Conservation (phyloP, 169 alveolate species). For the Plasmodium inui region DNA sequence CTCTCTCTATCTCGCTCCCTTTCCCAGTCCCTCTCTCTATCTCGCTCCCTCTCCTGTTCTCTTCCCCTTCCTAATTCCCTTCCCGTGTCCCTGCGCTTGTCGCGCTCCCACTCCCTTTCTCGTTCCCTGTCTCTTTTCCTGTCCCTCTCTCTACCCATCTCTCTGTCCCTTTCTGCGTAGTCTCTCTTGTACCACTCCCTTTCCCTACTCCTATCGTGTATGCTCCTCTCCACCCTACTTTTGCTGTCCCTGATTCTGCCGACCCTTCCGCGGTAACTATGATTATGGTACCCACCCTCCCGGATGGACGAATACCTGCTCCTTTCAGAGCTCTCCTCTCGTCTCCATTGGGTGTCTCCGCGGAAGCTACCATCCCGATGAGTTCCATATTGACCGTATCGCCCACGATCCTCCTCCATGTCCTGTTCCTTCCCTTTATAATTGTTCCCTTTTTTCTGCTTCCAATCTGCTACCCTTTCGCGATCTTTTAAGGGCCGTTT, state of each 20-base stretch:
- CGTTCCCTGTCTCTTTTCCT: background rate
- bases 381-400: background rate
- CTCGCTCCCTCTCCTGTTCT: background rate
- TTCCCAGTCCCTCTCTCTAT: background rate
- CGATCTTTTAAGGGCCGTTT: background rate
- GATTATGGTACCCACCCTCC: background rate
- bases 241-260: background rate
- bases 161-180: background rate
- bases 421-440: slow-evolving; percentile 11
- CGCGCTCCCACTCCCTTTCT: background rate
- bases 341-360: background rate
- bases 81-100: background rate
- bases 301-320: background rate
- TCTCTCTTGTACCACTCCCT: background rate
- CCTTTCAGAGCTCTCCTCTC: slow-evolving; percentile 16
- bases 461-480: slow-evolving; percentile 5
- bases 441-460: background rate
- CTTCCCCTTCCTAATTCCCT: background rate
- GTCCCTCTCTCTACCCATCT: background rate
- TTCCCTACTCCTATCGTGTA: background rate
- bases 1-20: background rate
- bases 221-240: slow-evolving; percentile 9
- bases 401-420: background rate
- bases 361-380: background rate
- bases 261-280: background rate